Evolutionary conservation across 106 monocot species (phyloP).

Genomic region (Platanthera guangdongensis): DNA sequence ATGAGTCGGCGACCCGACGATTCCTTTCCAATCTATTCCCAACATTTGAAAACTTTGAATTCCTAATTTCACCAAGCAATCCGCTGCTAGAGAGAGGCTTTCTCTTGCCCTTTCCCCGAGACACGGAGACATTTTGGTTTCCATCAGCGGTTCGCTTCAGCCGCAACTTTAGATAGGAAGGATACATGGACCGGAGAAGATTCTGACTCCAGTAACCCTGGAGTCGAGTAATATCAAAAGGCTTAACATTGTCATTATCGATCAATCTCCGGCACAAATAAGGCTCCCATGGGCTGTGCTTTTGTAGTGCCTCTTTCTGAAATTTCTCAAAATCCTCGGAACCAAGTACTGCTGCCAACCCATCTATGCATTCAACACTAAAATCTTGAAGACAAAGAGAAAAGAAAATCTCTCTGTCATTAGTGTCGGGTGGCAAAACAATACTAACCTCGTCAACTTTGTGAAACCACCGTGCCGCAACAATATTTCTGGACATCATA

Average conservation of each 20-base stretch:
- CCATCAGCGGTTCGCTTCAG: constrained; percentile 30
- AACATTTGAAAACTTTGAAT: constrained; percentile 5
- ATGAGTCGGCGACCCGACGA: neutral
- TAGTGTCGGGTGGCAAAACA: constrained; percentile 48
- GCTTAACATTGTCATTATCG: constrained; percentile 49
- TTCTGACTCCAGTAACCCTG: constrained; percentile 81
- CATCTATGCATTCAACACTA: constrained; percentile 88
- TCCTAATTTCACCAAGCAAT: neutral
- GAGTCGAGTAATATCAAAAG: constrained; percentile 64
- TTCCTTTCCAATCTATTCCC: constrained; percentile 6
- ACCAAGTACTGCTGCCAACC: constrained; percentile 58
- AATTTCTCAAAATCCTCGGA: constrained; percentile 64
- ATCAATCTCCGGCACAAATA: constrained; percentile 62
- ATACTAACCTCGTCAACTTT: constrained; percentile 76
- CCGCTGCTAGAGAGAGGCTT: constrained; percentile 2
- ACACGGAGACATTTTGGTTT: neutral
- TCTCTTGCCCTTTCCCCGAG: constrained; percentile 8
- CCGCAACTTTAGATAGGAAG: constrained; percentile 22
- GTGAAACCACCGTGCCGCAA: constrained; percentile 82
- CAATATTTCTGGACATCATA: constrained; percentile 41
- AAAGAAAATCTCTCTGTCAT: constrained; percentile 82
- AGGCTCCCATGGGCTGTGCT: constrained; percentile 25
- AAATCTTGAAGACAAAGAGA: constrained; percentile 77
- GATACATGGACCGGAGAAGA: constrained; percentile 42
- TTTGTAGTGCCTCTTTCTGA: constrained; percentile 23